Evolutionary conservation across 1,284 basidiomycete genomes (phyloP).

Genomic region (Trametes versicolor): DNA sequence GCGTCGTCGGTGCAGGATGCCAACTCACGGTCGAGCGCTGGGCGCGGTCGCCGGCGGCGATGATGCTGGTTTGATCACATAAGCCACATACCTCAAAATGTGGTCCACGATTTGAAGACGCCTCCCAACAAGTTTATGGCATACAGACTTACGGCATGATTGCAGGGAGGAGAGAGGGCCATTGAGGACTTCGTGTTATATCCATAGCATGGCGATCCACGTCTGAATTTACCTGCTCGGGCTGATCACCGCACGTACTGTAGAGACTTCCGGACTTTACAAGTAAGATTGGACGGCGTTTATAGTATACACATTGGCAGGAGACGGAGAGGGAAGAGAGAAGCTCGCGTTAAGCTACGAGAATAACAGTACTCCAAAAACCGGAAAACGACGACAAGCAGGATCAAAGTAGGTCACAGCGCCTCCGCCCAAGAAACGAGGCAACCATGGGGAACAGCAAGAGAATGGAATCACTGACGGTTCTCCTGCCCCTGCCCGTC

Average conservation of each 20-base stretch:
- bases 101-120: too few species aligned
- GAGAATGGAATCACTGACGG: slow-evolving; percentile 7
- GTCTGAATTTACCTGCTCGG: too few species aligned
- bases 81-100: neutral
- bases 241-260: neutral
- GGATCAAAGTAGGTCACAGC: neutral
- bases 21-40: slow-evolving; percentile 14
- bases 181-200: too few species aligned
- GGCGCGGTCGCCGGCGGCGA: slow-evolving; percentile 1
- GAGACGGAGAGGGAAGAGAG: neutral
- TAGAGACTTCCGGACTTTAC: neutral
- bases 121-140: too few species aligned
- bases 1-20: slow-evolving; percentile 12
- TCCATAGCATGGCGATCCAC: too few species aligned
- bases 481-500: slow-evolving; percentile 24
- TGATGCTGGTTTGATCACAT: neutral
- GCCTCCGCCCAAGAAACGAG: slow-evolving; percentile 2
- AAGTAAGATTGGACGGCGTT: neutral
- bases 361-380: slow-evolving; percentile 22
- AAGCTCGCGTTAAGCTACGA: slow-evolving; percentile 22
- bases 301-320: slow-evolving; percentile 17
- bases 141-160: too few species aligned
- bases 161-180: too few species aligned
- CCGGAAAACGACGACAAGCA: neutral
- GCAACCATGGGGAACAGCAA: neutral